A percentile compares a stretch with the other conserved stretches of the same genome.
These are phyloP conservation scores for Chrysopogon serrulatus DNA, from an alignment of 176 grass and related monocot species.

Conservation along the genomic window DNA sequence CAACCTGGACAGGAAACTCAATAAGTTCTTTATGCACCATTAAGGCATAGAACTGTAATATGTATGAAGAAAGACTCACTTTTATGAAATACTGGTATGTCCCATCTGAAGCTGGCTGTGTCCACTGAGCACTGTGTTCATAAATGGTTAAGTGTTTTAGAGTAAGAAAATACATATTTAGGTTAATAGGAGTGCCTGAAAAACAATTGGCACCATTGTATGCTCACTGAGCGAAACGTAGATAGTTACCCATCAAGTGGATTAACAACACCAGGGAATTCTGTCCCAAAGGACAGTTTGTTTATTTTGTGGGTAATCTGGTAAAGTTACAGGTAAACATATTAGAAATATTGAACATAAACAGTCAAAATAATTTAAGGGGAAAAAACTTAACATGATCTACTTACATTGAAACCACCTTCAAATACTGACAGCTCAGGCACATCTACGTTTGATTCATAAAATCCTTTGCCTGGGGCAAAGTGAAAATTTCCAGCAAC, in stretches of 20 bases:
- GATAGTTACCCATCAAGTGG: conserved; percentile 84
- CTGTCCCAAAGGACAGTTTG: conserved; percentile 86
- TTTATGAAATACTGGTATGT: conserved; percentile 98
- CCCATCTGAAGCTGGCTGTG: conserved; percentile 66
- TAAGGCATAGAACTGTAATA: conserved; percentile 15
- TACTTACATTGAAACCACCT: conserved; percentile 87
- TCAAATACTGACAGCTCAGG: conserved; percentile 56
- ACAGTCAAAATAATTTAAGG: not conserved
- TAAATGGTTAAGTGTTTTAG: conserved; percentile 1
- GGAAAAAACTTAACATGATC: not conserved
- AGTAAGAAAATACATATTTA: not conserved
- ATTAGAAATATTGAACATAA: conserved; percentile 14
- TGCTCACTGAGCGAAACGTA: conserved; percentile 10
- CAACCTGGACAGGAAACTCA: conserved; percentile 52
- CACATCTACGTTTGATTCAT: conserved; percentile 69
- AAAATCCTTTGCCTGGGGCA: conserved; percentile 88
- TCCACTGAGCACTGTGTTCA: conserved; percentile 73
- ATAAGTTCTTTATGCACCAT: conserved; percentile 8
- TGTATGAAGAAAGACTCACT: conserved; percentile 39
- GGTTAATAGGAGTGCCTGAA: not conserved
- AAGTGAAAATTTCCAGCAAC: conserved; percentile 98
- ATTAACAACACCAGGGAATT: conserved; percentile 90
- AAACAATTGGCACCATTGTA: not conserved
- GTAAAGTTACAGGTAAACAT: conserved; percentile 16
- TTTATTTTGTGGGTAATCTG: conserved; percentile 97